Conservation (phyloP, 2,329 filamentous ascomycete genomes). For the Xylariaceae sp. region DNA sequence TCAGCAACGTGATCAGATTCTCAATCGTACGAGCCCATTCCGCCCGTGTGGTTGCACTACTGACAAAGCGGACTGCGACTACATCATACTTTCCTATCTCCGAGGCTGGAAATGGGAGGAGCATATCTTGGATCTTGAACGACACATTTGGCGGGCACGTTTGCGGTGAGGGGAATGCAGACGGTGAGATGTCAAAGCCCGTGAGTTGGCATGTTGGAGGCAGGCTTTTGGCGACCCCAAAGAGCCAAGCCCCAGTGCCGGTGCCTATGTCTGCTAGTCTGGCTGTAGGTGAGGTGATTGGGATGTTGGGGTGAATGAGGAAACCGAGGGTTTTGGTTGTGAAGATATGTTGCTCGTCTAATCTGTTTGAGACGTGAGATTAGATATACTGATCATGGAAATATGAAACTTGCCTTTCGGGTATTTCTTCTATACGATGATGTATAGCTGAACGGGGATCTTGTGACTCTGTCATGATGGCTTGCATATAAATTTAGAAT, state of each 20-base stretch:
- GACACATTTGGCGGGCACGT: constrained; percentile 11
- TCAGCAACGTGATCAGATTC: constrained; percentile 5
- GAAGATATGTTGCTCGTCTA: constrained; percentile 14
- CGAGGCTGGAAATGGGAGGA: constrained; percentile 7
- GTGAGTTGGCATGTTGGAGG: constrained; percentile 9
- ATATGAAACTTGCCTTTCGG: constrained; percentile 9
- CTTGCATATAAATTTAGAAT: not conserved
- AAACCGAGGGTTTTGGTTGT: constrained; percentile 14
- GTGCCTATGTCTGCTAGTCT: constrained; percentile 16
- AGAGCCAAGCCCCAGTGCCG: constrained; percentile 11
- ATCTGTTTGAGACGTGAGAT: constrained; percentile 6
- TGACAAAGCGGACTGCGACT: constrained; percentile 11
- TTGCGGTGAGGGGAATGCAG: constrained; percentile 6
- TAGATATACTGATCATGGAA: not conserved
- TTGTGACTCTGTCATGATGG: constrained; percentile 10
- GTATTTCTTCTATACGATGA: constrained; percentile 10
- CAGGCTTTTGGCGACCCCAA: constrained; percentile 8
- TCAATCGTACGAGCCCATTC: constrained; percentile 10
- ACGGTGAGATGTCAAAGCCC: constrained; percentile 9
- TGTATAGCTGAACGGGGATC: not conserved
- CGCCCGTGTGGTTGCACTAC: constrained; percentile 8
- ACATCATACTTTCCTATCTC: constrained; percentile 15
- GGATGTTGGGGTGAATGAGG: constrained; percentile 16
- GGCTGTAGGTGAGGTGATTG: not conserved
- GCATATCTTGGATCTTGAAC: constrained; percentile 11